Conservation (phyloP, 805 yeast species). For the Pichia ethanolica region DNA sequence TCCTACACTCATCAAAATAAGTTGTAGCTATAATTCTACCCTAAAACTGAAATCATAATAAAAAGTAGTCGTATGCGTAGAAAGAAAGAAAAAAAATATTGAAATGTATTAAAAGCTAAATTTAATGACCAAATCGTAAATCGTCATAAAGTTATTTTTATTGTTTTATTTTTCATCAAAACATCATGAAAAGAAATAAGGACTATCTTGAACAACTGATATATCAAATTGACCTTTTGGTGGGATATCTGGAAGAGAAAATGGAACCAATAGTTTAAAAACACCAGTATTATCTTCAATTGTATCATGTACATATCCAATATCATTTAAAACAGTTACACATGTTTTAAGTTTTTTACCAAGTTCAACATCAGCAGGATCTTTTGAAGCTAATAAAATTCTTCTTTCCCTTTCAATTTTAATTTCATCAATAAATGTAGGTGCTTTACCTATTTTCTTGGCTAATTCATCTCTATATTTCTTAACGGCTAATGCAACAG, state of each 20-base stretch:
- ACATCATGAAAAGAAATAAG: conserved; percentile 58
- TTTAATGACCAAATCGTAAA: background rate
- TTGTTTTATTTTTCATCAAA: too few relatives aligned
- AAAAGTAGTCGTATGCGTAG: background rate
- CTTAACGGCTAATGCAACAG: conserved; percentile 42
- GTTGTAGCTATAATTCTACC: background rate
- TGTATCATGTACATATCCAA: conserved; percentile 15
- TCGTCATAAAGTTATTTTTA: background rate
- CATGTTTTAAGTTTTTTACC: conserved; percentile 63
- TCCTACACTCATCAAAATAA: background rate
- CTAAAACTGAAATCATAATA: too few relatives aligned
- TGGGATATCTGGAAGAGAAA: conserved; percentile 67
- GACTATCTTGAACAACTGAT: conserved; percentile 57
- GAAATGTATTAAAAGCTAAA: background rate
- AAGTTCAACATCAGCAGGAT: conserved; percentile 38
- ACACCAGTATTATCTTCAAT: conserved; percentile 16
- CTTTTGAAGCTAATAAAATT: conserved; percentile 42
- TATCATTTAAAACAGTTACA: conserved; percentile 43
- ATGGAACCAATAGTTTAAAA: conserved; percentile 53
- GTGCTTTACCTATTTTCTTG: conserved; percentile 42
- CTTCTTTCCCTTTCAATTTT: conserved; percentile 60
- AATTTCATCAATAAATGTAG: conserved; percentile 68
- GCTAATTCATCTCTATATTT: conserved; percentile 43
- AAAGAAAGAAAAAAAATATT: background rate
- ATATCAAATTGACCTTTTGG: conserved; percentile 81